phyloP scores from a whole-genome alignment of 1,284 basidiomycete species.

The Cutaneotrichosporon dermatis region DNA sequence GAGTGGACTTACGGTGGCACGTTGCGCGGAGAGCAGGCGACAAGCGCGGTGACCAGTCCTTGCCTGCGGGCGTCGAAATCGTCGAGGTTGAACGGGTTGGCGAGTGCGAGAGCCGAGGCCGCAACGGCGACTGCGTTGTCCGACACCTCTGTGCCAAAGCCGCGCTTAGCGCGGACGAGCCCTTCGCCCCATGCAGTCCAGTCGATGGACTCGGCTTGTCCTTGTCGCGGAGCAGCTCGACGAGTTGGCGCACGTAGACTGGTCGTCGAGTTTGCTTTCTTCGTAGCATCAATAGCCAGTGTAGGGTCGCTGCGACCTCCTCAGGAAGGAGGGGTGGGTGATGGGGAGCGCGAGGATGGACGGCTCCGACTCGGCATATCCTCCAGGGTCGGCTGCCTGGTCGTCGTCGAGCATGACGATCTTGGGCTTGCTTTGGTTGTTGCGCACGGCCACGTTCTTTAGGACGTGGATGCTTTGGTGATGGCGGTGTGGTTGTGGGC shows the following conservation, averaged over 20 bases:
- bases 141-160: constrained; percentile 67
- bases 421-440: constrained; percentile 25
- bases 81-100: constrained; percentile 77
- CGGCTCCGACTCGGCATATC: constrained; percentile 58
- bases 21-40: constrained; percentile 68
- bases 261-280: constrained; percentile 63
- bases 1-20: constrained; percentile 66
- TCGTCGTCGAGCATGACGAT: constrained; percentile 35
- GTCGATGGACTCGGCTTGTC: constrained; percentile 73
- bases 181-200: constrained; percentile 74
- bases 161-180: constrained; percentile 71
- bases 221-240: constrained; percentile 63
- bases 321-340: constrained; percentile 72
- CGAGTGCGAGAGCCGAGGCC: constrained; percentile 66
- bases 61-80: constrained; percentile 75
- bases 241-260: constrained; percentile 76
- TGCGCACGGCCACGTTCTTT: background rate
- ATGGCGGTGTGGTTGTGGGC: background rate
- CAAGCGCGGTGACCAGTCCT: constrained; percentile 69
- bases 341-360: constrained; percentile 74
- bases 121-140: constrained; percentile 84
- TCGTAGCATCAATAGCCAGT: constrained; percentile 49
- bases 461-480: background rate
- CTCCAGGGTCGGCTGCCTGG: constrained; percentile 69
- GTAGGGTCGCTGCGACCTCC: constrained; percentile 82